Evolutionary conservation across 2,329 filamentous ascomycete genomes (phyloP).

Genomic region (Bipolaris zeicola): DNA sequence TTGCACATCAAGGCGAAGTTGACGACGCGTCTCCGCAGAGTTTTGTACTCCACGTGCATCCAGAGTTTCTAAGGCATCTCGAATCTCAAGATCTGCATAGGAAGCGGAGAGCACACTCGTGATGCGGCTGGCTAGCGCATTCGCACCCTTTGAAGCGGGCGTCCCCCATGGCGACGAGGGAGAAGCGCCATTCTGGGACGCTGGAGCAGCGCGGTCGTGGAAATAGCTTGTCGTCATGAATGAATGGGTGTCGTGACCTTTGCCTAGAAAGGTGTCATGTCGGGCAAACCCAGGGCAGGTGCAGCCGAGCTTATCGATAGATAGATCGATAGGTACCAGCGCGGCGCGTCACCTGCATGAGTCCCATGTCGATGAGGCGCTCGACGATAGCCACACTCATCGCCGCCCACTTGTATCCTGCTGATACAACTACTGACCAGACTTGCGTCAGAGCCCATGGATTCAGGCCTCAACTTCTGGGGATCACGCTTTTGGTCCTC

Average conservation of each 20-base stretch:
- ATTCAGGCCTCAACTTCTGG: constrained; percentile 20
- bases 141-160: constrained; percentile 50
- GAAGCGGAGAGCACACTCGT: constrained; percentile 87
- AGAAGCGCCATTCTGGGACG: constrained; percentile 36
- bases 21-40: constrained; percentile 76
- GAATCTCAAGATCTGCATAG: constrained; percentile 89
- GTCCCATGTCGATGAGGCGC: constrained; percentile 18
- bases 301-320: constrained; percentile 38
- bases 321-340: constrained; percentile 27
- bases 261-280: constrained; percentile 19
- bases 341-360: constrained; percentile 32
- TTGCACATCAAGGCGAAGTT: constrained; percentile 81
- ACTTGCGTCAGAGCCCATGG: constrained; percentile 27
- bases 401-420: constrained; percentile 16
- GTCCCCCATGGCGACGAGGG: constrained; percentile 34
- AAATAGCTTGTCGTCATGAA: constrained; percentile 42
- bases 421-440: constrained; percentile 28
- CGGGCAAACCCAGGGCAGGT: constrained; percentile 22
- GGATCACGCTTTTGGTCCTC: constrained; percentile 26
- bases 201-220: constrained; percentile 36
- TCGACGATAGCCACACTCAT: constrained; percentile 32
- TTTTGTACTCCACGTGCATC: constrained; percentile 75
- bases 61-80: constrained; percentile 78
- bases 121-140: constrained; percentile 79
- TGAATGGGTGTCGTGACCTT: constrained; percentile 22